Percentiles rank a stretch among this genome's conserved stretches.
phyloP scores from a whole-genome alignment of 441 rosid species.

The Syzygium malaccense region DNA sequence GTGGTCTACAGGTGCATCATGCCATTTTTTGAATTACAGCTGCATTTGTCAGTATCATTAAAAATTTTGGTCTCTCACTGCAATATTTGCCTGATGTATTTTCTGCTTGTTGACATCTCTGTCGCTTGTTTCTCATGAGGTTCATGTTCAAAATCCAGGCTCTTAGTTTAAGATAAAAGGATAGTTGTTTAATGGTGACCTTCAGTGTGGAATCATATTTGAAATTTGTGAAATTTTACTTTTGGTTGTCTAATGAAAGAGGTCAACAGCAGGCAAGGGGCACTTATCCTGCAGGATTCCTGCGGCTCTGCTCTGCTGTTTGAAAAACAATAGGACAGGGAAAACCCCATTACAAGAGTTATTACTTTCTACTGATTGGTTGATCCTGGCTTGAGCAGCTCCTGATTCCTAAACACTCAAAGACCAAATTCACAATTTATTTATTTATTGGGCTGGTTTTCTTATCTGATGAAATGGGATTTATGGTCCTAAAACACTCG shows the following conservation, averaged over 20 bases:
- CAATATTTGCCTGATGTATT: background rate
- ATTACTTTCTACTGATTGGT: background rate
- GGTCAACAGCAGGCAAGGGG: background rate
- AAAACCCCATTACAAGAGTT: background rate
- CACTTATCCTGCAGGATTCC: background rate
- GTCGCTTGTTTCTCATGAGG: background rate
- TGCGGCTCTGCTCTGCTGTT: background rate
- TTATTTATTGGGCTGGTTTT: background rate
- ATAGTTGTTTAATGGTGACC: background rate
- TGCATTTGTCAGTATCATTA: background rate
- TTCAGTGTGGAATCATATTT: background rate
- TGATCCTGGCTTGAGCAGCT: background rate
- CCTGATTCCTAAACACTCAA: background rate
- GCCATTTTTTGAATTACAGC: background rate
- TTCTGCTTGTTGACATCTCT: background rate
- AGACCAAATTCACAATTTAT: background rate
- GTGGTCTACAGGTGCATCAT: background rate
- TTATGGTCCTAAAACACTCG: background rate
- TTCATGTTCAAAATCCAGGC: background rate
- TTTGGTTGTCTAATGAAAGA: background rate
- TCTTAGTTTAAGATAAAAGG: background rate
- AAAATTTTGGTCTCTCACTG: background rate
- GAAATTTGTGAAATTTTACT: background rate
- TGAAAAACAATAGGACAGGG: background rate
- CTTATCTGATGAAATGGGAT: background rate